These are phyloP conservation scores for Neurospora sublineolata DNA, from an alignment of 495 filamentous ascomycete species.

Conservation along the genomic window DNA sequence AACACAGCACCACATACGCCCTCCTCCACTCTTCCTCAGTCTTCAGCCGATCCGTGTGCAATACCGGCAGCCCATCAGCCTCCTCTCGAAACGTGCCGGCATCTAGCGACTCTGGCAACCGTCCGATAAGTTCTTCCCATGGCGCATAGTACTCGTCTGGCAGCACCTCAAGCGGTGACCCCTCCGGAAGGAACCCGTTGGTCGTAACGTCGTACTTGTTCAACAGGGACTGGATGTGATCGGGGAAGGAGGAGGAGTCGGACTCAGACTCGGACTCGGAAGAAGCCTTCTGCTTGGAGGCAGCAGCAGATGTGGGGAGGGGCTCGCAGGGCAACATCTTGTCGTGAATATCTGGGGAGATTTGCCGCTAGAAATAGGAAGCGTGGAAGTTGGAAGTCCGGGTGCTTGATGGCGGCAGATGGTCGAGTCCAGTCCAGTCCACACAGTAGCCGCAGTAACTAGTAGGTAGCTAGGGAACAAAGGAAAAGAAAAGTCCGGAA, in stretches of 20 bases:
- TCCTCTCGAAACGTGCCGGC: constrained; percentile 52
- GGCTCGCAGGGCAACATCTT: constrained; percentile 14
- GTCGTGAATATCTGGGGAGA: background rate
- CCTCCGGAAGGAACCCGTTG: constrained; percentile 68
- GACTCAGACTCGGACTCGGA: background rate
- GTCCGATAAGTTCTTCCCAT: constrained; percentile 64
- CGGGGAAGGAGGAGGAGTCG: background rate
- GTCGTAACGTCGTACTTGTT: constrained; percentile 17
- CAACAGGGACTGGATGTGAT: background rate
- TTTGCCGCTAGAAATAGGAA: background rate
- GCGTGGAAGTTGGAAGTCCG: background rate
- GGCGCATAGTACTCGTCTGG: constrained; percentile 66
- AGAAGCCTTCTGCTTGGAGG: background rate
- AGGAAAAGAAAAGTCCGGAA: background rate
- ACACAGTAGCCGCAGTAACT: background rate
- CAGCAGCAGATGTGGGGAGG: background rate
- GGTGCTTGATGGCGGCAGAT: background rate
- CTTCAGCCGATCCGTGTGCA: constrained; percentile 52
- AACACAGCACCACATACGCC: constrained; percentile 72
- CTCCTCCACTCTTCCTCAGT: constrained; percentile 67
- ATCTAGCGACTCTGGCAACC: constrained; percentile 56
- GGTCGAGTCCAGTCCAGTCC: background rate
- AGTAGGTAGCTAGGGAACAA: background rate
- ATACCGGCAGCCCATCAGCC: constrained; percentile 58
- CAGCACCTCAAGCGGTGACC: constrained; percentile 54